These are phyloP conservation scores for Blastobotrys illinoisensis DNA, from an alignment of 1,139 yeast species.

Conservation along the genomic window DNA sequence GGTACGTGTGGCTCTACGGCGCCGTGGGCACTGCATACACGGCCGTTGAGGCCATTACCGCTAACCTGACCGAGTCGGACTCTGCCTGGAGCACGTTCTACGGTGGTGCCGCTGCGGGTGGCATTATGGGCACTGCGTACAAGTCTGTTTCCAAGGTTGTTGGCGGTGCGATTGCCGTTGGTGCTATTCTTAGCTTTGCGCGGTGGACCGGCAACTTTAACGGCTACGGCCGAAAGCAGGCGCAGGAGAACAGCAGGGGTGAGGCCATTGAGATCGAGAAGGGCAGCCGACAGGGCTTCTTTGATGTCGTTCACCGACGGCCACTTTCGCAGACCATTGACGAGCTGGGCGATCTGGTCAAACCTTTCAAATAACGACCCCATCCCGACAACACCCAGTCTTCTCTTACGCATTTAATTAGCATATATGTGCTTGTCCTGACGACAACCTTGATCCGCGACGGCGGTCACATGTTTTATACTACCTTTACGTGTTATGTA, in stretches of 20 bases:
- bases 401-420: neutral
- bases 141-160: constrained; percentile 39
- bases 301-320: constrained; percentile 79
- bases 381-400: neutral
- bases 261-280: constrained; percentile 31
- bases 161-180: constrained; percentile 41
- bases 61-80: constrained; percentile 41
- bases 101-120: constrained; percentile 50
- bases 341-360: constrained; percentile 50
- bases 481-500: neutral
- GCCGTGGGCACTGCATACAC: constrained; percentile 38
- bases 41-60: constrained; percentile 36
- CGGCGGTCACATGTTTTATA: neutral
- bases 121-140: constrained; percentile 37
- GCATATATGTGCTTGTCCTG: neutral
- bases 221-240: constrained; percentile 36
- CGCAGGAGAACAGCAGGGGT: constrained; percentile 26
- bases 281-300: constrained; percentile 60
- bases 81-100: constrained; percentile 43
- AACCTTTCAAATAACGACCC: constrained; percentile 17
- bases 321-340: constrained; percentile 77
- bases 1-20: constrained; percentile 12
- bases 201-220: constrained; percentile 44
- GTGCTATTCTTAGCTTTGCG: constrained; percentile 35
- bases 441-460: neutral